These are phyloP conservation scores for Exserohilum rostratum DNA, from an alignment of 2,329 filamentous ascomycete species.

Conservation along the genomic window DNA sequence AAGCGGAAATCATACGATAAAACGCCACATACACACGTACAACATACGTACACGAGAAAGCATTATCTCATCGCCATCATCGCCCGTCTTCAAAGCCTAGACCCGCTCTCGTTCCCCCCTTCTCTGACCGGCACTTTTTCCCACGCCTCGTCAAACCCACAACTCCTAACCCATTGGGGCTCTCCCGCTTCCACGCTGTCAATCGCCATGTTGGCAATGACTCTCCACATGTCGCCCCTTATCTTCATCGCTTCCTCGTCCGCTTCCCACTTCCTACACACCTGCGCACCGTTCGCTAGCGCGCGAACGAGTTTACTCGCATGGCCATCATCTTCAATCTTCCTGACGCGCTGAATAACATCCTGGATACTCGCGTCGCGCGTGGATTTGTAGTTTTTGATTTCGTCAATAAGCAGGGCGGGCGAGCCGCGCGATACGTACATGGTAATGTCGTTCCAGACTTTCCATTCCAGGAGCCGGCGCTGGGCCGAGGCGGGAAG, in stretches of 20 bases:
- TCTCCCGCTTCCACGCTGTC: conserved; percentile 63
- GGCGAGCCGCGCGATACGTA: conserved; percentile 72
- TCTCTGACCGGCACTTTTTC: conserved; percentile 47
- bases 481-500: conserved; percentile 66
- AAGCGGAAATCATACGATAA: background rate
- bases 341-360: conserved; percentile 55
- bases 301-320: conserved; percentile 76
- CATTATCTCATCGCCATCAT: no score
- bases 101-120: conserved; percentile 1
- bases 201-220: conserved; percentile 56
- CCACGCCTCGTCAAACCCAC: conserved; percentile 72
- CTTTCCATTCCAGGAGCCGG: conserved; percentile 82
- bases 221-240: conserved; percentile 65
- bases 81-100: conserved; percentile 28
- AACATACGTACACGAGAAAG: no score
- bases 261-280: conserved; percentile 57
- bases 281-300: conserved; percentile 66
- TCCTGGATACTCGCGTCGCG: conserved; percentile 47
- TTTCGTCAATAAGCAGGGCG: conserved; percentile 65
- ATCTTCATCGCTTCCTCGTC: conserved; percentile 55
- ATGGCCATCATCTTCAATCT: conserved; percentile 77
- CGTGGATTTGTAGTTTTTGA: conserved; percentile 63
- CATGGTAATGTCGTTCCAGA: conserved; percentile 72
- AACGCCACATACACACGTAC: no score
- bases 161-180: conserved; percentile 64